Evolutionary conservation across 257 asterid genomes (phyloP).

Genomic region (Coffea eugenioides): DNA sequence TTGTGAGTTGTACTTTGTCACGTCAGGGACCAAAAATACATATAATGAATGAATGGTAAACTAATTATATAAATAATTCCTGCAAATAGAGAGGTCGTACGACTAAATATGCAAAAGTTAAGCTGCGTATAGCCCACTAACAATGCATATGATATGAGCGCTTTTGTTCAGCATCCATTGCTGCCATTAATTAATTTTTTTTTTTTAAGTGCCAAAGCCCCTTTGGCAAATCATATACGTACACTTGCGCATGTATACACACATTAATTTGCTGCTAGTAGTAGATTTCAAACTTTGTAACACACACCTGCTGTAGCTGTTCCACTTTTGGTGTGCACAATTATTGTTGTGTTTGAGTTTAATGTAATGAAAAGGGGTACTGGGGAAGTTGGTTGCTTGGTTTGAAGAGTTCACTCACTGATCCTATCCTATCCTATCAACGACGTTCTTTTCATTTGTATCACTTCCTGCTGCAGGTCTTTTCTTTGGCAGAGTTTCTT

Average conservation of each 20-base stretch:
- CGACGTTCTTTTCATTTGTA: background rate
- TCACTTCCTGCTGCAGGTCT: background rate
- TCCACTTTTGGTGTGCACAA: slow-evolving; percentile 21
- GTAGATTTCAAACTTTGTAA: background rate
- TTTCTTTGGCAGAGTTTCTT: background rate
- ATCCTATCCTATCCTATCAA: too few species aligned
- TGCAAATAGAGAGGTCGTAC: background rate
- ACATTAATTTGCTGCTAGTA: too few species aligned
- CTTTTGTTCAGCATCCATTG: too few species aligned
- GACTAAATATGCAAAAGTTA: background rate
- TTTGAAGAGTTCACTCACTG: background rate
- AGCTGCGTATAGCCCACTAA: slow-evolving; percentile 1
- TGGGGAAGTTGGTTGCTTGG: background rate
- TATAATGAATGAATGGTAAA: background rate
- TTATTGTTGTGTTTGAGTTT: background rate
- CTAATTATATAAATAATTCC: background rate
- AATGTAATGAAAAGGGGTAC: background rate
- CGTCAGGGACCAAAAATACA: background rate
- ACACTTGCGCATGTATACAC: too few species aligned
- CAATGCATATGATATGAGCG: background rate
- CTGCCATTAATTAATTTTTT: too few species aligned
- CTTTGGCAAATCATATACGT: background rate
- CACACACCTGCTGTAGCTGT: background rate
- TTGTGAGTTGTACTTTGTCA: slow-evolving; percentile 5
- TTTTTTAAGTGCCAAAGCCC: background rate